A percentile compares a stretch with the other conserved stretches of the same genome.
phyloP scores from a whole-genome alignment of 2,329 filamentous ascomycete genomes.

The Diaporthe nobilis region DNA sequence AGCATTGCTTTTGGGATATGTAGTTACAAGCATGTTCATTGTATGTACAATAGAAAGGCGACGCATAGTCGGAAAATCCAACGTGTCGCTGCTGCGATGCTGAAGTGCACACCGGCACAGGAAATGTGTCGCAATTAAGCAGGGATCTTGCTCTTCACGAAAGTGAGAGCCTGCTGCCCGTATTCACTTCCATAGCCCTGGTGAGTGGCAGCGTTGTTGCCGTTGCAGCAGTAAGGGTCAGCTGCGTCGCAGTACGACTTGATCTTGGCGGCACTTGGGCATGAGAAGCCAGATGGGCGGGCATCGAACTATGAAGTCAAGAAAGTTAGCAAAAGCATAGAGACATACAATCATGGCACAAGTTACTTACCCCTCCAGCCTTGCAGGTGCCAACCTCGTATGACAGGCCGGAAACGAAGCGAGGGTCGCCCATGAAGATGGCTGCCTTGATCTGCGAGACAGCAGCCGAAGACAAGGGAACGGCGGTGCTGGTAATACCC shows the following conservation, averaged over 20 bases:
- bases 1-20: neutral
- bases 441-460: slow-evolving; percentile 70
- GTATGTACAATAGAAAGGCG: slow-evolving; percentile 25
- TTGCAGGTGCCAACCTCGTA: slow-evolving; percentile 74
- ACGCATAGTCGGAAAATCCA: neutral
- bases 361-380: slow-evolving; percentile 68
- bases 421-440: slow-evolving; percentile 75
- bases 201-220: slow-evolving; percentile 66
- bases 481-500: slow-evolving; percentile 60
- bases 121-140: neutral
- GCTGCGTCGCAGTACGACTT: slow-evolving; percentile 72
- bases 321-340: neutral
- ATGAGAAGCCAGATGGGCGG: slow-evolving; percentile 67
- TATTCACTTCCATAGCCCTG: slow-evolving; percentile 71
- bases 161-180: slow-evolving; percentile 67
- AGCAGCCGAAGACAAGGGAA: slow-evolving; percentile 60
- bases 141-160: slow-evolving; percentile 66
- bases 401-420: slow-evolving; percentile 66
- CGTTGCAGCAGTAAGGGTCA: slow-evolving; percentile 75
- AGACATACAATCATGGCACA: neutral
- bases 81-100: neutral
- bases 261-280: slow-evolving; percentile 67
- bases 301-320: slow-evolving; percentile 63
- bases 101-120: neutral
- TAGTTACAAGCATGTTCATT: slow-evolving; percentile 21